Evolutionary conservation across 139 green algal species (phyloP), one percentile per base, ranked within the genome.

Genomic region (Chlorella vulgaris): DNA sequence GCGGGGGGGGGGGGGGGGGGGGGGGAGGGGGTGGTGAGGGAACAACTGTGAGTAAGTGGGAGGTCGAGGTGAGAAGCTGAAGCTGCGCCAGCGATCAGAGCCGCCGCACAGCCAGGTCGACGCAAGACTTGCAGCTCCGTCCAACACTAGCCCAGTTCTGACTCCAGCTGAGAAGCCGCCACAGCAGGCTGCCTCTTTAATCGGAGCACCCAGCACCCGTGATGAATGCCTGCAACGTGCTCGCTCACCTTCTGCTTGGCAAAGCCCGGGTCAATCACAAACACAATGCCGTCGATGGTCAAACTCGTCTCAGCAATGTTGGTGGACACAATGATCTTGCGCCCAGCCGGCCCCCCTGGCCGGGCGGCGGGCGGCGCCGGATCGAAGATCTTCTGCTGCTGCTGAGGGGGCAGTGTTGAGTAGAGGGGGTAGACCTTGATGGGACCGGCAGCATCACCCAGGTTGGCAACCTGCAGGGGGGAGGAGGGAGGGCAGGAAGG

Each of bases 291-390:
- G 80, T 99, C 97, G 42, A 99, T 99, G 40, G 97, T 99, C 21
- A 99, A 93, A 7, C 95, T 99, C 19, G 97, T 99, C 87, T 99
- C 97, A 0, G 97, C 97, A 63, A 99, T 99, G 90, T 99, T 99
- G 73, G 97, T 99, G 33, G 95, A 98, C 22, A 99, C 89, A 28
- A 99, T 93, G 75, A 99, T 98, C 89, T 99, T 99, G 79, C 97
- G 92, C 21, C 96, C 96, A 8, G 92, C 77, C 5, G 88, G 88
- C 39, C 93, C 91, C 22, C 93, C 93, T 6, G 88, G 81, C 4
- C 71, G 73, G 1, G 81, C 69, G 1, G 92, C 85, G 0, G 89
- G 87, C 4, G 93, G 92, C 28, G 93, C 93, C 70, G 89, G 79
- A 68, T 98, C 94, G 74, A 99, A 99, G 85, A 99, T 99, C 53